Conservation (phyloP, 2,329 filamentous ascomycete species). For the Sarocladiaceae sp. region DNA sequence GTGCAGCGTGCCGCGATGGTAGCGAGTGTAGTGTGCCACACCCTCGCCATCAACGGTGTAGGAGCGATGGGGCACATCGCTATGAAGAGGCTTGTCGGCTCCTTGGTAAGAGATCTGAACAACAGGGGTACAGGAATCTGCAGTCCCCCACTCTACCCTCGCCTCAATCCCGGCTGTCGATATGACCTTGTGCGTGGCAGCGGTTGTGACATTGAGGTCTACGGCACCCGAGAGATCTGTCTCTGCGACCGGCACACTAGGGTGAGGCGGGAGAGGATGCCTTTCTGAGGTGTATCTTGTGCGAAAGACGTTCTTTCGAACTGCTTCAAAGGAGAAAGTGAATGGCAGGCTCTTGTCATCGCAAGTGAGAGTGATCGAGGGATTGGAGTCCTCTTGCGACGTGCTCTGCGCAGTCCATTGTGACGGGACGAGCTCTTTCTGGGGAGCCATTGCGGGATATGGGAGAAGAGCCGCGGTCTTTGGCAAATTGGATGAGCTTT, state of each 20-base stretch:
- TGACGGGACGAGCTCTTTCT: conserved; percentile 22
- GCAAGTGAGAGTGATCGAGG: conserved; percentile 17
- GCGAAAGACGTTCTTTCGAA: conserved; percentile 58
- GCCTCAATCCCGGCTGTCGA: conserved; percentile 10
- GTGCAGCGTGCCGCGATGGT: conserved; percentile 57
- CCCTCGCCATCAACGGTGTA: conserved; percentile 58
- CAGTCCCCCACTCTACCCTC: conserved; percentile 11
- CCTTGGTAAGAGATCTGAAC: conserved; percentile 46
- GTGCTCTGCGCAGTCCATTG: conserved; percentile 20
- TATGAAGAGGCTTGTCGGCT: conserved; percentile 46
- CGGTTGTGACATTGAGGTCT: conserved; percentile 23
- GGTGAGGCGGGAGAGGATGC: conserved; percentile 60
- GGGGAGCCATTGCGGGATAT: conserved; percentile 17
- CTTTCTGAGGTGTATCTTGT: conserved; percentile 58
- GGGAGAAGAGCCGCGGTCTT: not conserved
- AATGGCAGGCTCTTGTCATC: conserved; percentile 30
- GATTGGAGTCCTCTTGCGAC: conserved; percentile 18
- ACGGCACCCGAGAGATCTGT: conserved; percentile 24
- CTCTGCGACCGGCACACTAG: conserved; percentile 45
- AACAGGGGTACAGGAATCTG: conserved; percentile 33
- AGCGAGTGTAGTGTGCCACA: conserved; percentile 58
- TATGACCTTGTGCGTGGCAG: conserved; percentile 34
- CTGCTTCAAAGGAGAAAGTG: conserved; percentile 55
- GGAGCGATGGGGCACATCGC: conserved; percentile 58
- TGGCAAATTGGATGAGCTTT: not conserved